Conservation (phyloP, 2,329 filamentous ascomycete species). For the Blastomyces parvus region DNA sequence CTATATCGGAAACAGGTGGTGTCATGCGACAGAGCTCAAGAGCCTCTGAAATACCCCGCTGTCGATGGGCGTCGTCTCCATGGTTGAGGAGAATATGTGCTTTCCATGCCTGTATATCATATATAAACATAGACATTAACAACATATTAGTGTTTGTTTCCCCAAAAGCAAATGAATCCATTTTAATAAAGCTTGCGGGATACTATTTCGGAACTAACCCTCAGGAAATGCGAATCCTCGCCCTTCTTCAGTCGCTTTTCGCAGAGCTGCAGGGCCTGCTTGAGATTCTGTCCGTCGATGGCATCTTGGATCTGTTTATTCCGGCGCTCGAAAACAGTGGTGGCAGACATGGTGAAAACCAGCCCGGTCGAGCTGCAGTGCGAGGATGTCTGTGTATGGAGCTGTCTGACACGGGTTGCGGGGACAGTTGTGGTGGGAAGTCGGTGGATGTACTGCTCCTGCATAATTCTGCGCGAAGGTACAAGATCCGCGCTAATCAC, state of each 20-base stretch:
- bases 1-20: conserved; percentile 36
- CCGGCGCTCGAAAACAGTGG: conserved; percentile 36
- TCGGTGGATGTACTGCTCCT: neutral
- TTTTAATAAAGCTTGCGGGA: neutral
- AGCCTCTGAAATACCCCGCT: conserved; percentile 37
- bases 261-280: conserved; percentile 42
- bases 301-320: conserved; percentile 44
- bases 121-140: neutral
- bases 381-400: neutral
- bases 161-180: neutral
- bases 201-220: conserved; percentile 20
- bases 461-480: neutral
- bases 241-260: conserved; percentile 49
- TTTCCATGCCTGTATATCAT: conserved; percentile 32
- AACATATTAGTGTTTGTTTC: neutral
- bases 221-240: conserved; percentile 36
- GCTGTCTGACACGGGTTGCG: conserved; percentile 11
- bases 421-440: neutral
- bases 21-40: conserved; percentile 35
- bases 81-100: conserved; percentile 34
- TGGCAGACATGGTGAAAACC: conserved; percentile 25
- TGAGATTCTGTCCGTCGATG: conserved; percentile 40
- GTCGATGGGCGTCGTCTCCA: conserved; percentile 33
- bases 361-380: conserved; percentile 1
- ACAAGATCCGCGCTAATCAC: neutral